Conservation (phyloP, 140 eudicot species). For the Senecio squalidus region DNA sequence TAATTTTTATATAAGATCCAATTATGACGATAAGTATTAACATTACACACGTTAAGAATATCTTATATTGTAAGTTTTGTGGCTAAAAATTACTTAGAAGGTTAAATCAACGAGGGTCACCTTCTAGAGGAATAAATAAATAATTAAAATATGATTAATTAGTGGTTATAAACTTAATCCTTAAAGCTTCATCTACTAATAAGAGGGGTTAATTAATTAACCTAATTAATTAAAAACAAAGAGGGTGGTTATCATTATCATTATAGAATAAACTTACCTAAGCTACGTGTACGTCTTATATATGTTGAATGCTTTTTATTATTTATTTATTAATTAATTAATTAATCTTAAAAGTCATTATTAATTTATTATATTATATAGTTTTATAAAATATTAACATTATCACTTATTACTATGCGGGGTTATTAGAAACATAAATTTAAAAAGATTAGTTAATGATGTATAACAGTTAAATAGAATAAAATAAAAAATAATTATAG, state of each 20-base stretch:
- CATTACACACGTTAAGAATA: constrained; percentile 17
- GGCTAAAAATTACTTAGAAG: constrained; percentile 16
- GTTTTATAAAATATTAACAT: not conserved
- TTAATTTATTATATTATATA: not conserved
- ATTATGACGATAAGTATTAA: constrained; percentile 17
- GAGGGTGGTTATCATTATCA: constrained; percentile 5
- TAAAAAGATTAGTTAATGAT: too few relatives aligned
- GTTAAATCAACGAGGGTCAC: constrained; percentile 6
- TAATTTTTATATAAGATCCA: constrained; percentile 3
- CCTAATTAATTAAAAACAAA: constrained; percentile 12
- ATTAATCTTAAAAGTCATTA: not conserved
- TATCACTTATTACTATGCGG: too few relatives aligned
- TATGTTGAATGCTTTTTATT: not conserved
- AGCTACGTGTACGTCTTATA: constrained; percentile 9
- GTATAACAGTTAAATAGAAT: too few relatives aligned
- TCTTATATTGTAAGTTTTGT: constrained; percentile 10
- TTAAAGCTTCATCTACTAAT: constrained; percentile 1
- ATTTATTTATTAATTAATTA: not conserved
- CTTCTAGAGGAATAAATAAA: constrained; percentile 14
- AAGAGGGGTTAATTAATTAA: constrained; percentile 14
- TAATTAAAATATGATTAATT: constrained; percentile 2
- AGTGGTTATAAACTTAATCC: constrained; percentile 21
- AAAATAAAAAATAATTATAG: too few relatives aligned
- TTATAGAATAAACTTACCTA: constrained; percentile 7
- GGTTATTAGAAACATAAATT: too few relatives aligned